These are phyloP conservation scores for Carex pumila DNA, from an alignment of 176 grass and related monocot species.

Conservation along the genomic window DNA sequence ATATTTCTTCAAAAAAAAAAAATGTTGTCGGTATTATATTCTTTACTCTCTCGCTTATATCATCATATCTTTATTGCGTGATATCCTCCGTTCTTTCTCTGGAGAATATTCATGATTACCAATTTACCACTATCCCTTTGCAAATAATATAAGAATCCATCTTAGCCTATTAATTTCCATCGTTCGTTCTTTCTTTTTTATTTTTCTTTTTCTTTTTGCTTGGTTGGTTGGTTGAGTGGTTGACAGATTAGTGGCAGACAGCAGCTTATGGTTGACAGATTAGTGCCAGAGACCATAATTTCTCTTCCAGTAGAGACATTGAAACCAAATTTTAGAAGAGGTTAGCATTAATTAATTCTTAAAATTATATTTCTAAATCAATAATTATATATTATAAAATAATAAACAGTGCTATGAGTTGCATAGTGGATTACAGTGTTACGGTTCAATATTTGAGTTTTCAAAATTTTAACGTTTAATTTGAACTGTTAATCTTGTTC, in stretches of 20 bases:
- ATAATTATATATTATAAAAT: too few species aligned
- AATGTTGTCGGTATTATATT: not conserved
- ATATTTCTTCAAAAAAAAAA: too few species aligned
- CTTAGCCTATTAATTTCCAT: not conserved
- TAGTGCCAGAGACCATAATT: not conserved
- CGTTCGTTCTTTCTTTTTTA: not conserved
- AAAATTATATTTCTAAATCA: too few species aligned
- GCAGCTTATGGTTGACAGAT: not conserved
- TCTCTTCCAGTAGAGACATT: too few species aligned
- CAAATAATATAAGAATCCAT: not conserved
- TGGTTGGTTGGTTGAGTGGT: not conserved
- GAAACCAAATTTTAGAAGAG: too few species aligned
- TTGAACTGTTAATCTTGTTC: too few species aligned
- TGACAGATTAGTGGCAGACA: not conserved
- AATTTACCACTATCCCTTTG: not conserved
- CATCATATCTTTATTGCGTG: not conserved
- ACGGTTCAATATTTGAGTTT: too few species aligned
- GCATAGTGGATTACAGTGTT: too few species aligned
- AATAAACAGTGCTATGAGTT: too few species aligned
- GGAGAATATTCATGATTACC: constrained; percentile 3
- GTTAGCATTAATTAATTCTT: too few species aligned
- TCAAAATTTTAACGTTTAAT: too few species aligned
- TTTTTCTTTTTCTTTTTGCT: not conserved
- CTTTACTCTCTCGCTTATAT: not conserved
- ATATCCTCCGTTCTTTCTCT: not conserved